A percentile compares a stretch with the other conserved stretches of the same genome.
Conservation (phyloP, 192 early-diverging fungal genomes). For the Gaertneriomyces sp. region DNA sequence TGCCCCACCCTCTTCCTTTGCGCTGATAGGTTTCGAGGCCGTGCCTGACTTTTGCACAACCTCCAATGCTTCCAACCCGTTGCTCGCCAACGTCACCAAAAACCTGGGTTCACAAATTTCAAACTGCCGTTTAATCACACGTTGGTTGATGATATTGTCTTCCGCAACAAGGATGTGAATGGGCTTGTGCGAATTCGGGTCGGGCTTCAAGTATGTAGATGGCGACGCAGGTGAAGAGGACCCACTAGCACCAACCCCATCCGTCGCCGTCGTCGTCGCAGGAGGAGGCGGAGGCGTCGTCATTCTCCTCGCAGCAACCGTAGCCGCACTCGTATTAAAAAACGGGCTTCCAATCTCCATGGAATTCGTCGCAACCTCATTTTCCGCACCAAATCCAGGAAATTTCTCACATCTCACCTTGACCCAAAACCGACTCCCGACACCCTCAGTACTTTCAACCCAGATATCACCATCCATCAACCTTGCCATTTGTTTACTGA, state of each 20-base stretch:
- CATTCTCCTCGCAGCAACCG: background rate
- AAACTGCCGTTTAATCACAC: conserved; percentile 21
- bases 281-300: background rate
- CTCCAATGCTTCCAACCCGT: conserved; percentile 9
- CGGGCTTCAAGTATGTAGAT: too few relatives aligned
- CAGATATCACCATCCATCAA: conserved; percentile 37
- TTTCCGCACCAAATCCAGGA: background rate
- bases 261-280: background rate
- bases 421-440: conserved; percentile 37
- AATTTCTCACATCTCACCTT: conserved; percentile 12
- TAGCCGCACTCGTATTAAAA: background rate
- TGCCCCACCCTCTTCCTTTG: background rate
- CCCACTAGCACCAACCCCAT: too few relatives aligned
- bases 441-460: conserved; percentile 35
- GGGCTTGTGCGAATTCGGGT: too few relatives aligned
- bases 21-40: background rate
- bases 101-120: background rate
- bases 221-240: too few relatives aligned
- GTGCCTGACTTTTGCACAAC: background rate
- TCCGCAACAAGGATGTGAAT: conserved; percentile 8
- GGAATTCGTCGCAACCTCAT: background rate
- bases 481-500: conserved; percentile 43
- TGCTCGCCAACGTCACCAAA: conserved; percentile 1
- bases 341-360: background rate
- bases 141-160: conserved; percentile 24